Percentiles rank a stretch among this genome's conserved stretches.
Evolutionary conservation across 495 filamentous ascomycete genomes (phyloP).

Genomic region (Cairneyella variabilis): DNA sequence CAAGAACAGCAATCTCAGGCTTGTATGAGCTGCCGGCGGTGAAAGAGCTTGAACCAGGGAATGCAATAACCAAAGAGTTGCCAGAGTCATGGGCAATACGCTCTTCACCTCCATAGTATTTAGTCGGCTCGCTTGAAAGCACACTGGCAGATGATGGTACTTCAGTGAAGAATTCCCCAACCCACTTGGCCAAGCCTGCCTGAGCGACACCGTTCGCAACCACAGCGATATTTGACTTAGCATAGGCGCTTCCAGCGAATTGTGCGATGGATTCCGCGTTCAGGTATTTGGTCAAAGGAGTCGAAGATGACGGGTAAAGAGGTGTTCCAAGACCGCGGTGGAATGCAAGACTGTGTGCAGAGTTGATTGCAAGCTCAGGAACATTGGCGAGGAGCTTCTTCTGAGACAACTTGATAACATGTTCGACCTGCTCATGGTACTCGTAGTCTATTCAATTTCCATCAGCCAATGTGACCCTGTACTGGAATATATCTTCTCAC

Average conservation of each 20-base stretch:
- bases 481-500: conserved; percentile 48
- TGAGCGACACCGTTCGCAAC: conserved; percentile 83
- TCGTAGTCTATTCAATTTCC: conserved; percentile 61
- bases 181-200: conserved; percentile 80
- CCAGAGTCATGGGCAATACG: conserved; percentile 70
- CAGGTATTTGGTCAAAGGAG: conserved; percentile 73
- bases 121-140: conserved; percentile 46
- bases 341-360: conserved; percentile 86
- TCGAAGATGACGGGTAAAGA: conserved; percentile 63
- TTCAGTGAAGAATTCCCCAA: conserved; percentile 78
- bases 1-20: conserved; percentile 84
- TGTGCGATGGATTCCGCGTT: conserved; percentile 62
- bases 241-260: conserved; percentile 74
- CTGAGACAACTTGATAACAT: conserved; percentile 67
- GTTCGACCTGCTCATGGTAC: conserved; percentile 78
- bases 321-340: conserved; percentile 84
- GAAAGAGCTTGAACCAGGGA: conserved; percentile 81
- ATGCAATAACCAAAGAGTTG: conserved; percentile 80
- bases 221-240: conserved; percentile 84
- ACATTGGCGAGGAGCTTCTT: conserved; percentile 61
- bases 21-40: conserved; percentile 68
- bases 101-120: conserved; percentile 94
- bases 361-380: conserved; percentile 71
- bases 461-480: conserved; percentile 3
- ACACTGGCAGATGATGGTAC: conserved; percentile 36